Evolutionary conservation across 495 filamentous ascomycete genomes (phyloP), one percentile per base, ranked within the genome.

Genomic region (Xylaria sp.): DNA sequence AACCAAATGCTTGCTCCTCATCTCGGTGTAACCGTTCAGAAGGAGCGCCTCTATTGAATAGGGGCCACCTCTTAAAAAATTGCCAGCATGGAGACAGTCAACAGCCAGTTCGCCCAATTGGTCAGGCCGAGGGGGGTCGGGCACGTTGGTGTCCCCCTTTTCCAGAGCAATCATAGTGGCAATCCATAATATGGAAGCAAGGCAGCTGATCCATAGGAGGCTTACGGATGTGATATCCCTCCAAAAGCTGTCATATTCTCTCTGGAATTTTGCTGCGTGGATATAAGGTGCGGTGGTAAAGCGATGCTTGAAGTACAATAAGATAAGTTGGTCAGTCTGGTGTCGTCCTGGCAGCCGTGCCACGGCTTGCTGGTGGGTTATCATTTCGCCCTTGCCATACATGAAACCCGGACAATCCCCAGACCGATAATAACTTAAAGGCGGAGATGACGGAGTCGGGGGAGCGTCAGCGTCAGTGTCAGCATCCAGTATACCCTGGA

Each of bases 231-330:
- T 57, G 11, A 83, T 82, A 37, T 80, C 71, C 7, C 74, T 73
- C 85, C 85, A 87, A 68, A 88, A 88, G 12, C 72, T 72, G 37
- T 82, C 80, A 58, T 88, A 88, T 77, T 85, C 72, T 61, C 79
- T 78, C 67, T 82, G 76, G 61, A 85, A 85, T 59, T 79, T 80
- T 5, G 77, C 78, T 2, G 74, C 76, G 61, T 85, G 80, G 37
- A 84, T 79, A 41, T 83, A 80, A 3, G 79, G 77, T 29, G 74
- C 61, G 24, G 77, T 74, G 43, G 74, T 73, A 66, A 81, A 80
- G 67, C 80, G 79, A 33, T 82, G 80, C 57, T 80, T 79, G 71
- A 87, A 85, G 73, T 85, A 85, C 50, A 78, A 67, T 48, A 80
- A 74, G 57, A 86, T 77, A 66, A 85, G 71, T 17, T 70, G 69